Percentiles rank a stretch among this genome's conserved stretches.
Conservation (phyloP, 2,329 filamentous ascomycete genomes). For the Colletotrichum brevisporum region DNA sequence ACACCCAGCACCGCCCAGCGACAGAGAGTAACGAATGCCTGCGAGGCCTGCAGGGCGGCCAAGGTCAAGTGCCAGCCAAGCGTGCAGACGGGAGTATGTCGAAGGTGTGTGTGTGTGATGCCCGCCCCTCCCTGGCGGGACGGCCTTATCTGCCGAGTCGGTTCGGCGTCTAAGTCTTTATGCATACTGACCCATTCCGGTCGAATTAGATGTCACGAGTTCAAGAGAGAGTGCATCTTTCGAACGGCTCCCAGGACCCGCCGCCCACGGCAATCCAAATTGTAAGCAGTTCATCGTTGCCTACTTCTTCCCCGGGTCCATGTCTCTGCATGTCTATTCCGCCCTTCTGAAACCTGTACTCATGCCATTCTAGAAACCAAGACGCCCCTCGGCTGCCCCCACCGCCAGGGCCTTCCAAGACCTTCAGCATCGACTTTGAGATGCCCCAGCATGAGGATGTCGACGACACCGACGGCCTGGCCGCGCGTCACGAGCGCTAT, state of each 20-base stretch:
- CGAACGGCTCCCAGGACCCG: slow-evolving; percentile 65
- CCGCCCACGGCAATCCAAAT: slow-evolving; percentile 58
- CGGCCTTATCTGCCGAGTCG: slow-evolving; percentile 21
- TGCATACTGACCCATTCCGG: slow-evolving; percentile 19
- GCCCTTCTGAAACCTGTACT: slow-evolving; percentile 37
- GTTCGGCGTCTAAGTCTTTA: slow-evolving; percentile 30
- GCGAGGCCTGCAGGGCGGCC: slow-evolving; percentile 67
- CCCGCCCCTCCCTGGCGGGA: slow-evolving; percentile 5
- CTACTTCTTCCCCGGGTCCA: not conserved
- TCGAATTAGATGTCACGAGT: slow-evolving; percentile 62
- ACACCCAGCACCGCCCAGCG: slow-evolving; percentile 9
- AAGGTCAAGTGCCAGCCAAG: slow-evolving; percentile 68
- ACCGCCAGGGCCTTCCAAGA: slow-evolving; percentile 60
- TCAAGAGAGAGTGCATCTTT: slow-evolving; percentile 68
- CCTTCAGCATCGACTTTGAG: slow-evolving; percentile 67
- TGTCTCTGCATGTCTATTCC: not conserved
- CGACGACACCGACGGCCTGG: slow-evolving; percentile 58
- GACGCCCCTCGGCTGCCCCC: slow-evolving; percentile 45
- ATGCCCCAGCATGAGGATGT: slow-evolving; percentile 57
- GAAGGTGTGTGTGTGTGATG: slow-evolving; percentile 55
- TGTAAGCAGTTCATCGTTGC: slow-evolving; percentile 53
- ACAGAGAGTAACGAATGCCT: slow-evolving; percentile 56
- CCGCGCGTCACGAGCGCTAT: slow-evolving; percentile 57
- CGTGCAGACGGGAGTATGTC: slow-evolving; percentile 63
- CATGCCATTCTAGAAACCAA: slow-evolving; percentile 42